These are phyloP conservation scores for Tinospora cordifolia DNA, from an alignment of 164 flowering plant genomes.

Conservation along the genomic window DNA sequence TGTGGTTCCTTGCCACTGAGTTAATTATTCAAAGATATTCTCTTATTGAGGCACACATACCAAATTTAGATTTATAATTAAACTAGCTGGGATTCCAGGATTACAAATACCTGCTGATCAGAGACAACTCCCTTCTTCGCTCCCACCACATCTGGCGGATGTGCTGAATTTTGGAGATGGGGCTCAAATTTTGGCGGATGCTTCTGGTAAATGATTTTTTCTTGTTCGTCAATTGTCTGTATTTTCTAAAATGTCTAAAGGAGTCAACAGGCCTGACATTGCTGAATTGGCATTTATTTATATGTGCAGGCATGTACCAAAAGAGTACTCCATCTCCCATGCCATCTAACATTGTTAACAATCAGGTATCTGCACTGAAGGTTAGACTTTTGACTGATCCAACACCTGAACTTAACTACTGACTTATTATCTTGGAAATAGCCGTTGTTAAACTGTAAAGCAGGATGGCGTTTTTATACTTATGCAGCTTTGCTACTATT, in stretches of 20 bases:
- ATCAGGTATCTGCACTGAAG: conserved; percentile 62
- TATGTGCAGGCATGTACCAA: conserved; percentile 56
- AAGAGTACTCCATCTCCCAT: conserved; percentile 55
- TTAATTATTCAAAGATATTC: background rate
- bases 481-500: conserved; percentile 1
- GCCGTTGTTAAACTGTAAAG: background rate
- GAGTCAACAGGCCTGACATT: conserved; percentile 1
- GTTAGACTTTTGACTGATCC: conserved; percentile 28
- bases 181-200: conserved; percentile 44
- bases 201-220: conserved; percentile 51
- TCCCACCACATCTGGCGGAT: conserved; percentile 77
- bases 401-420: background rate
- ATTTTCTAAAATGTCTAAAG: background rate
- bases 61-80: background rate
- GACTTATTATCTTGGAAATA: background rate
- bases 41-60: background rate
- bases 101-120: conserved; percentile 72
- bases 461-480: background rate
- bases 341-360: conserved; percentile 40
- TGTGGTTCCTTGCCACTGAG: background rate
- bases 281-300: conserved; percentile 2
- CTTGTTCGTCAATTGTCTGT: background rate
- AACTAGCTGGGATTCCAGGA: conserved; percentile 34
- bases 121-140: conserved; percentile 64
- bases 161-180: conserved; percentile 58